Evolutionary conservation across 257 asterid genomes (phyloP).

Genomic region (Haberlea rhodopensis): DNA sequence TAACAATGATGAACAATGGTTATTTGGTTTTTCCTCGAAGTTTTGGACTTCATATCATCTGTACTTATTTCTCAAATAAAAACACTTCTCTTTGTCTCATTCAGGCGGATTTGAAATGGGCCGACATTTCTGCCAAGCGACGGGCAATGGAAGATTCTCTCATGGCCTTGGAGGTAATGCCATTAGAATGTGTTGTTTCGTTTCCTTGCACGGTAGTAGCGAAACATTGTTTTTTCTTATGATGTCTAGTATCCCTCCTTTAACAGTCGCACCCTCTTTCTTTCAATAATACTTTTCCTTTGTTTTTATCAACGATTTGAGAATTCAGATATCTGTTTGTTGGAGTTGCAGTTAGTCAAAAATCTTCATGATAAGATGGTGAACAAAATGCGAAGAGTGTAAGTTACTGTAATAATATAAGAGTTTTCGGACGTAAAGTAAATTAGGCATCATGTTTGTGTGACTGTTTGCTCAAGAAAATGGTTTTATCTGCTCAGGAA

Average conservation of each 20-base stretch:
- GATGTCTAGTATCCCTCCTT: conserved; percentile 9
- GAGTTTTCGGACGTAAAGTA: no score
- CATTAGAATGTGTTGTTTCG: conserved; percentile 12
- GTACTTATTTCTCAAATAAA: not conserved
- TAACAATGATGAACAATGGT: not conserved
- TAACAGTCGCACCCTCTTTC: not conserved
- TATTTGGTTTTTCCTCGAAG: not conserved
- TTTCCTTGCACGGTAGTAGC: conserved; percentile 11
- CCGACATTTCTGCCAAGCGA: conserved; percentile 78
- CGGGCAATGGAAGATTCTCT: conserved; percentile 94
- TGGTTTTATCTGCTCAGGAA: conserved; percentile 38
- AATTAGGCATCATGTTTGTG: no score
- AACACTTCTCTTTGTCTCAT: conserved; percentile 25
- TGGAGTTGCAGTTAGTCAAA: conserved; percentile 76
- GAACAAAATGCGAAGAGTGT: conserved; percentile 62
- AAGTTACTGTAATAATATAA: conserved; percentile 37
- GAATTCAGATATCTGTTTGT: conserved; percentile 32
- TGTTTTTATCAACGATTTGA: conserved; percentile 24
- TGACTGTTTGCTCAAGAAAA: conserved; percentile 14
- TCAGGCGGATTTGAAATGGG: conserved; percentile 89
- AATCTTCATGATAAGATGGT: conserved; percentile 88
- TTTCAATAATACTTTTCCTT: conserved; percentile 15
- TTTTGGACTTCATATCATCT: not conserved
- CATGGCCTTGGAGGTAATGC: conserved; percentile 77
- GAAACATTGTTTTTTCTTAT: conserved; percentile 11